Base-by-base conservation (phyloP, 306 rosid species). In the Luffa acutangula region DNA sequence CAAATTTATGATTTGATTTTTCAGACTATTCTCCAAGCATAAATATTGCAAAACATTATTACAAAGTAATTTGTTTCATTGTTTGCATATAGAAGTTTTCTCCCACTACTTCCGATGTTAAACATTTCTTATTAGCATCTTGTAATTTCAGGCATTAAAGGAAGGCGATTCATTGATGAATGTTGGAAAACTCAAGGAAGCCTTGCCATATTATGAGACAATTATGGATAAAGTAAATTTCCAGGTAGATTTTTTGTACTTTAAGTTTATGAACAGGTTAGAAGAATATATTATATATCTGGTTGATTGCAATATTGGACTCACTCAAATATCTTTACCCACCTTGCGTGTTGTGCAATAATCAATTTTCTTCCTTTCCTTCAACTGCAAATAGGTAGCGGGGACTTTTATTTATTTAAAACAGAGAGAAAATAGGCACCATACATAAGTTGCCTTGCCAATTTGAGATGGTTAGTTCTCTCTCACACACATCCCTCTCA, bases 151-250 rank as follows among this genome's bases (percentile, higher is more conserved):
- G 97, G 85, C 85, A 74, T 80, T 91, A 85, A 87, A 87, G 76
- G 92, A 89, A 66, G 98, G 98, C 46, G 95, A 92, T 83, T 81
- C 82, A 18, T 87, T 92, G 81, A 91, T 92, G 98, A 82, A 85
- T 75, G 79, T 34, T 34, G 98, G 97, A 80, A 82, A 82, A 81
- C 90, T 94, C 69, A 88, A 75, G 82, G 91, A 87, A 76, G 95
- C 97, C 59, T 80, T 92, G 76, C 80, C 96, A 45, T 89, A 82
- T 79, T 91, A 91, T 83, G 89, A 92, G 83, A 87, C 80, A 84
- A 88, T 94, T 46, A 92, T 92, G 91, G 92, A 86, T 15, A 86
- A 88, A 80, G 49, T 94, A 80, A 69, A 89, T 37, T 91, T 92
- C 82, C 64, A 91, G 97, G 98, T 94, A 87, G 17, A 11, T 21